These are phyloP conservation scores for Debaryomyces sp. DNA, from an alignment of 1,139 yeast species.

Conservation along the genomic window DNA sequence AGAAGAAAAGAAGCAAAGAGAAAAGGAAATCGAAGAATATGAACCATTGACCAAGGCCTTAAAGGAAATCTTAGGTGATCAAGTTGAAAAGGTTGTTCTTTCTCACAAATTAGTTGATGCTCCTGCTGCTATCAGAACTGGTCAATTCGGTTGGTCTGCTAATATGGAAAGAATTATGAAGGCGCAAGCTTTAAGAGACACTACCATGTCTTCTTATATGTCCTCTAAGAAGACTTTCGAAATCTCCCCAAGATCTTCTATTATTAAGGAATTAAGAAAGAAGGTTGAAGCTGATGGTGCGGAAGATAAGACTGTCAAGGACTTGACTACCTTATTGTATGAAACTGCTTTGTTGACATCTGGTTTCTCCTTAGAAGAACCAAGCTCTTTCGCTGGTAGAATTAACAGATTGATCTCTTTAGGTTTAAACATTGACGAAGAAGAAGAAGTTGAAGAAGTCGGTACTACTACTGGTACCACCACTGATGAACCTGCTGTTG, in stretches of 20 bases:
- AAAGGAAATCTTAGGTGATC: conserved; percentile 97
- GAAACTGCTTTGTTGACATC: conserved; percentile 98
- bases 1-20: conserved; percentile 94
- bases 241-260: conserved; percentile 95
- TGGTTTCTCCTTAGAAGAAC: conserved; percentile 98
- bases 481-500: conserved; percentile 68
- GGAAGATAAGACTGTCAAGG: conserved; percentile 98
- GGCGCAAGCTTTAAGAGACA: conserved; percentile 99
- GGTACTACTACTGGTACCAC: conserved; percentile 39
- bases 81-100: conserved; percentile 98
- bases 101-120: conserved; percentile 97
- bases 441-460: conserved; percentile 58
- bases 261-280: conserved; percentile 91
- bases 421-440: conserved; percentile 97
- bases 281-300: conserved; percentile 98
- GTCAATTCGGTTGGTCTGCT: conserved; percentile 99
- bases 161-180: conserved; percentile 99
- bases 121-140: conserved; percentile 99
- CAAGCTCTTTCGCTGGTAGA: conserved; percentile 95
- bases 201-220: conserved; percentile 99
- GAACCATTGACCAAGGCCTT: conserved; percentile 94
- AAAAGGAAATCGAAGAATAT: conserved; percentile 87
- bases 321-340: conserved; percentile 91
- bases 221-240: conserved; percentile 99
- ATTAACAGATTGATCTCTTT: conserved; percentile 97